phyloP scores from a whole-genome alignment of 139 green algal genomes.

The Micractinium conductrix region DNA sequence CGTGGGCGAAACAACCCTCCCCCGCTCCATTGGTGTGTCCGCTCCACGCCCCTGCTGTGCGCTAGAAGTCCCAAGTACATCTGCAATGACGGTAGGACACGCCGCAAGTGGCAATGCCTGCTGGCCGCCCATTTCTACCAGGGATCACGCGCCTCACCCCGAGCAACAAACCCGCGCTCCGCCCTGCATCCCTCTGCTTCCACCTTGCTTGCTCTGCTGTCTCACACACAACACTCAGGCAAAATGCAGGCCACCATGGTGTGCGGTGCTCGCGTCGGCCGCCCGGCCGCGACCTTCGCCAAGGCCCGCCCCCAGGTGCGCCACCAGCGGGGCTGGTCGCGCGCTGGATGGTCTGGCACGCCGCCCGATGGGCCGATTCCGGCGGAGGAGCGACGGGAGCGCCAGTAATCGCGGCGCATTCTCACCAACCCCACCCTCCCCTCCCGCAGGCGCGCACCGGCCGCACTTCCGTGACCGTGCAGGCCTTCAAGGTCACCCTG shows the following conservation, averaged over 20 bases:
- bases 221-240: not conserved
- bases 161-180: no score
- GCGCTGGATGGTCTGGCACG: not conserved
- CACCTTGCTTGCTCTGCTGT: not conserved
- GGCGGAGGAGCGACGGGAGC: not conserved
- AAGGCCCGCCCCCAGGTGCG: conserved; percentile 19
- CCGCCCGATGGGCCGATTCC: not conserved
- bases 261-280: conserved; percentile 1
- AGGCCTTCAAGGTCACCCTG: conserved; percentile 75
- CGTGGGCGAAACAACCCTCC: no score
- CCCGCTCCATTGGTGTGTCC: no score
- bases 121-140: no score
- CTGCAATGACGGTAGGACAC: no score
- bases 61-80: no score
- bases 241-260: conserved; percentile 31
- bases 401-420: conserved; percentile 4
- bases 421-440: not conserved
- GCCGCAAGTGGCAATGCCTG: no score
- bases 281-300: conserved; percentile 1
- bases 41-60: no score
- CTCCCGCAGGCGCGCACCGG: conserved; percentile 14
- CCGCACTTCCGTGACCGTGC: conserved; percentile 36
- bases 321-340: not conserved
- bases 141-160: no score
- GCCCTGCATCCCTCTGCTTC: not conserved